Conservation (phyloP, 306 rosid genomes). For the Cucurbita moschata region DNA sequence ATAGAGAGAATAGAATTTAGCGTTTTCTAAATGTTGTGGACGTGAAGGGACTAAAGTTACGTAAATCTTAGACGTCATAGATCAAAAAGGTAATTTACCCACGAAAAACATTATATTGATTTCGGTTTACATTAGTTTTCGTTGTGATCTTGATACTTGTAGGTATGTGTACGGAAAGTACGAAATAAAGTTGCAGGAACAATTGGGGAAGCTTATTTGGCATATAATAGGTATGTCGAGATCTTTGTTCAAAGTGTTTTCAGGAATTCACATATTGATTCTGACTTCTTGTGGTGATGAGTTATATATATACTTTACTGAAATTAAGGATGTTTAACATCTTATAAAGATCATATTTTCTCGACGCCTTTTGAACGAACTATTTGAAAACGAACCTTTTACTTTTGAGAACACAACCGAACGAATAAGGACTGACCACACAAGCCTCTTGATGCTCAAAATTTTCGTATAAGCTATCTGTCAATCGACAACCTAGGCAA, state of each 20-base stretch:
- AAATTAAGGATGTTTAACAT: not conserved
- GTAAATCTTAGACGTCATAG: too few relatives aligned
- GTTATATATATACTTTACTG: not conserved
- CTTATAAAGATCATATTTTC: not conserved
- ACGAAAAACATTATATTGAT: not conserved
- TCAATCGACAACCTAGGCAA: not conserved
- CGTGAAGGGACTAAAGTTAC: too few relatives aligned
- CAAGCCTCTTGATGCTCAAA: not conserved
- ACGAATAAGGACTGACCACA: too few relatives aligned
- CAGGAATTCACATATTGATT: conserved; percentile 2
- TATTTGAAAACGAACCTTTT: not conserved
- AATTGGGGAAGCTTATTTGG: conserved; percentile 53
- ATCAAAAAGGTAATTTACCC: too few relatives aligned
- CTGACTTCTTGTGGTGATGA: not conserved
- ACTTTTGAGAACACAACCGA: not conserved
- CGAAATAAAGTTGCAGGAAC: conserved; percentile 85
- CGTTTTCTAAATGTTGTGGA: too few relatives aligned
- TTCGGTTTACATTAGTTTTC: not conserved
- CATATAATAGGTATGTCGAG: conserved; percentile 47
- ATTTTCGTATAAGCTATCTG: not conserved
- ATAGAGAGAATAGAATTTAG: too few relatives aligned
- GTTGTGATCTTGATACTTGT: conserved; percentile 10
- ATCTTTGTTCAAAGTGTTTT: not conserved
- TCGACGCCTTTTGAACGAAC: not conserved
- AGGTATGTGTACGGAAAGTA: conserved; percentile 80